Conservation (phyloP, 2,329 filamentous ascomycete genomes). For the Gremmenia infestans region DNA sequence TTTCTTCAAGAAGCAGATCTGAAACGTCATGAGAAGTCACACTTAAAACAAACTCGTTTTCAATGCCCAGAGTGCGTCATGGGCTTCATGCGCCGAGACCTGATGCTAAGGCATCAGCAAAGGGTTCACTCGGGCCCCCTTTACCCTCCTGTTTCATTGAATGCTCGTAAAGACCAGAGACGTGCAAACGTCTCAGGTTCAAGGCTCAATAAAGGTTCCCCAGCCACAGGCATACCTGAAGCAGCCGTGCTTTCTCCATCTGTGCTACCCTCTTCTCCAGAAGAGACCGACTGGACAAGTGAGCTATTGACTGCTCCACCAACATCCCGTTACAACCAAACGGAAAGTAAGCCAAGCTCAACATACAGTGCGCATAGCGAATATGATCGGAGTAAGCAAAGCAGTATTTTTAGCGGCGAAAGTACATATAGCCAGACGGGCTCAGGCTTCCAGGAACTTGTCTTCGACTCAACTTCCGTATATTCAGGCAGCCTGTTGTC, state of each 20-base stretch:
- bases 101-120: neutral
- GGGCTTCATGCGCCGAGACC: neutral
- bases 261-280: neutral
- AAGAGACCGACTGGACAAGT: neutral
- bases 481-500: neutral
- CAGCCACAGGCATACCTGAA: neutral
- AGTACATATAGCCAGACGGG: neutral
- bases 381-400: neutral
- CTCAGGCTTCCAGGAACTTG: neutral
- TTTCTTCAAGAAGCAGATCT: neutral
- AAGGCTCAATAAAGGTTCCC: neutral
- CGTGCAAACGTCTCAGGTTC: neutral
- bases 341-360: neutral
- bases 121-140: neutral
- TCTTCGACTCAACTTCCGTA: neutral
- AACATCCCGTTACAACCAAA: neutral
- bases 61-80: neutral
- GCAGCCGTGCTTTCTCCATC: neutral
- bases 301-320: neutral
- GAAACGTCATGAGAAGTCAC: neutral
- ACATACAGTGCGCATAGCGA: neutral
- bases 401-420: neutral
- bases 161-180: neutral
- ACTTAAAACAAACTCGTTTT: neutral
- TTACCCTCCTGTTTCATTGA: neutral